Base-by-base conservation (phyloP, 2,329 filamentous ascomycete species). In the Talaromyces funiculosus region DNA sequence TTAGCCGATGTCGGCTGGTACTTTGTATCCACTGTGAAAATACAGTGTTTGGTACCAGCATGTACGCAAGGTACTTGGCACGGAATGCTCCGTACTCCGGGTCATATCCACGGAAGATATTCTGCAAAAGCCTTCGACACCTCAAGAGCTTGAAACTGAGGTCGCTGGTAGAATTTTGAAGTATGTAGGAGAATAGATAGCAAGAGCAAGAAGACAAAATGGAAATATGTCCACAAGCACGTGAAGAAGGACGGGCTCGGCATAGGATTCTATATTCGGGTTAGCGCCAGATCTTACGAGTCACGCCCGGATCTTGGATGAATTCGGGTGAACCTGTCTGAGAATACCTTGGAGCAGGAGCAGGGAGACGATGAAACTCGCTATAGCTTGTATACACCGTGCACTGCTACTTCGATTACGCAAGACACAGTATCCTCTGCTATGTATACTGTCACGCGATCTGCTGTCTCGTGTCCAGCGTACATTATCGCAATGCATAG, bases 1-100 rank as follows among this genome's bases (percentile, higher is more conserved):
- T 47, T 54, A 54, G 40, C 58, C 59, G 60, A 61, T 47, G 45
- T 61, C 60, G 60, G 60, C 49, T 55, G 24, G 24, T 3, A 16
- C 8, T 35, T 53, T 33, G 45, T 38, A 53, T 37, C 35, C 53
- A 53, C 51, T 53, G 42, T 60, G 40, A 33, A n/a, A 53, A 37
- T 61, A 57, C 59, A 31, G 40, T 22, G 45, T 49, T 12, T 49
- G 16, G 22, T 49, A 33, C 18, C 31, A 33, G 31, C n/a, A n/a
- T 9, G 43, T 29, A 47, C 24, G 12, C 40, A 14, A n/a, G 0
- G 18, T 14, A 14, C 40, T 22, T 20, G 40, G 22, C 38, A 47
- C 43, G 31, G 42, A 31, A 42, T 38, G 54, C 26, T 45, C 54
- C 53, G 38, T 56, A 29, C 8, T 56, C 53, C 38, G 26, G 20